A percentile compares a stretch with the other conserved stretches of the same genome.
Evolutionary conservation across 208 protist genomes (phyloP).

Genomic region (Leishmania gerbilli): DNA sequence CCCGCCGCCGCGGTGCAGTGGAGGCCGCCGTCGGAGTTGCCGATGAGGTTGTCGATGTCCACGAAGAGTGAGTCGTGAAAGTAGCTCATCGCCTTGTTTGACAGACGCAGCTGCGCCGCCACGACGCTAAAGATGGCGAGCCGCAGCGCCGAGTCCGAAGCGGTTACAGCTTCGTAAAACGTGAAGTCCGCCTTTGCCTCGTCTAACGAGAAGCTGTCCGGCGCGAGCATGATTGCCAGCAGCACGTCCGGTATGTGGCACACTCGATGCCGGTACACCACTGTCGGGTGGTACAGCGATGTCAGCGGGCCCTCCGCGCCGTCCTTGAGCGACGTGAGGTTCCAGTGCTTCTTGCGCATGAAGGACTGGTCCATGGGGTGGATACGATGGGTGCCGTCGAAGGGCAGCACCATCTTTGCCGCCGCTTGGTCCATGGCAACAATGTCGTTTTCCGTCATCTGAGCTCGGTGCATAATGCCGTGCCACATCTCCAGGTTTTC

Average conservation of each 20-base stretch:
- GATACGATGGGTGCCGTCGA: conserved; percentile 80
- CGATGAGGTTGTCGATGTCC: conserved; percentile 77
- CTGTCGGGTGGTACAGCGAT: conserved; percentile 74
- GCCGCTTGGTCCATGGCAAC: conserved; percentile 72
- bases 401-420: conserved; percentile 72
- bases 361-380: conserved; percentile 89
- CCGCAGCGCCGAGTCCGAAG: conserved; percentile 74
- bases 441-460: conserved; percentile 78
- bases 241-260: conserved; percentile 86
- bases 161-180: conserved; percentile 89
- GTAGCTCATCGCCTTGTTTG: conserved; percentile 66
- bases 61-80: conserved; percentile 59
- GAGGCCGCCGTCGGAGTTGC: conserved; percentile 74
- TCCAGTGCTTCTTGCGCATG: conserved; percentile 86
- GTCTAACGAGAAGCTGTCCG: conserved; percentile 74
- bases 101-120: conserved; percentile 60
- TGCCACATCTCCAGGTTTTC: conserved; percentile 61
- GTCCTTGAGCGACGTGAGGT: conserved; percentile 59
- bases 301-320: conserved; percentile 42
- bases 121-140: conserved; percentile 77
- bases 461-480: conserved; percentile 60
- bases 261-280: conserved; percentile 88
- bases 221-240: conserved; percentile 76
- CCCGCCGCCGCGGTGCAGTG: conserved; percentile 78
- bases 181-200: conserved; percentile 81